phyloP scores from a whole-genome alignment of 208 protist genomes.

The Crithidia fasciculata region DNA sequence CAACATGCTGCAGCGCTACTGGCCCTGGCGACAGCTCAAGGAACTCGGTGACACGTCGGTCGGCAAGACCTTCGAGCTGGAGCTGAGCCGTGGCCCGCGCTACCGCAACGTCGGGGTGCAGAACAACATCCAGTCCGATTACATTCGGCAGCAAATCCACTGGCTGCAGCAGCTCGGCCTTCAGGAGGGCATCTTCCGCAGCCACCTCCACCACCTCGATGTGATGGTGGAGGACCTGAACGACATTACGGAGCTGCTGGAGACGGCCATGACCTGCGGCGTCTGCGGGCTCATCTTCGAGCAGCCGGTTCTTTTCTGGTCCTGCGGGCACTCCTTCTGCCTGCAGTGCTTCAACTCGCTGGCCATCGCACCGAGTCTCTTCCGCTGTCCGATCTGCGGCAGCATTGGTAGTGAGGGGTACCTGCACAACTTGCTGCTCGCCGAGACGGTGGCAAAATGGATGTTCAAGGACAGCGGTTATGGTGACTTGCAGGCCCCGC shows the following conservation, averaged over 20 bases:
- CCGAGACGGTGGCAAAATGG: constrained; percentile 88
- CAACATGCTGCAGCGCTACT: constrained; percentile 84
- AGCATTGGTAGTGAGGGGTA: constrained; percentile 90
- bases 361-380: constrained; percentile 83
- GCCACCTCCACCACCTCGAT: constrained; percentile 71
- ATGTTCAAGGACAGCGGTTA: constrained; percentile 91
- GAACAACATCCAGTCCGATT: constrained; percentile 84
- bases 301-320: constrained; percentile 86
- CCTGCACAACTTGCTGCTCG: constrained; percentile 82
- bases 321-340: constrained; percentile 88
- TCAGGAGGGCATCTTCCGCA: constrained; percentile 65
- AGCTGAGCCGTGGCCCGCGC: constrained; percentile 79
- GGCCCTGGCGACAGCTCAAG: constrained; percentile 85
- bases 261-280: constrained; percentile 74
- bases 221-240: constrained; percentile 79
- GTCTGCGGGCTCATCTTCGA: constrained; percentile 86
- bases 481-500: constrained; percentile 69
- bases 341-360: constrained; percentile 79
- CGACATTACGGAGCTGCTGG: constrained; percentile 84
- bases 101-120: constrained; percentile 84
- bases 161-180: constrained; percentile 71
- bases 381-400: constrained; percentile 82
- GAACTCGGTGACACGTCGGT: constrained; percentile 82
- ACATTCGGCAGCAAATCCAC: constrained; percentile 74
- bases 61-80: constrained; percentile 77